phyloP scores from a whole-genome alignment of 2,329 filamentous ascomycete genomes.

The Xylaria sp. region DNA sequence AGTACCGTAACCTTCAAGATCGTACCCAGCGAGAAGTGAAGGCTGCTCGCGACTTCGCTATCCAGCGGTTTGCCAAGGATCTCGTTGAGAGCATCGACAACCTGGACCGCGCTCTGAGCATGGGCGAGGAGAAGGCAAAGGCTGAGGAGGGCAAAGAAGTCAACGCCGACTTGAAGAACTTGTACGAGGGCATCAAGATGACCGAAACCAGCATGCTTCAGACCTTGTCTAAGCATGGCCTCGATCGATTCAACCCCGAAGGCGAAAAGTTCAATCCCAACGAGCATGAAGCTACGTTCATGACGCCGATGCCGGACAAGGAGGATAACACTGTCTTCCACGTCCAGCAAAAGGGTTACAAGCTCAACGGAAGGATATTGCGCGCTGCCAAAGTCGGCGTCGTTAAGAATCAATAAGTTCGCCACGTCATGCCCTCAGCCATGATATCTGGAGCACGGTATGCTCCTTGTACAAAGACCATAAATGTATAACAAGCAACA shows the following conservation, averaged over 20 bases:
- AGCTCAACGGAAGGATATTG: conserved; percentile 88
- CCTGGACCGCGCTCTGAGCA: conserved; percentile 88
- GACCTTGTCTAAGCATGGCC: conserved; percentile 92
- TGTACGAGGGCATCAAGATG: conserved; percentile 94
- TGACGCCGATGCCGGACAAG: conserved; percentile 87
- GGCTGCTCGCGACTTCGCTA: conserved; percentile 88
- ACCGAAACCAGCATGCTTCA: conserved; percentile 88
- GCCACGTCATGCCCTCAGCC: background rate
- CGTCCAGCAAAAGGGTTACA: conserved; percentile 95
- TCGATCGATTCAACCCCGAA: conserved; percentile 87
- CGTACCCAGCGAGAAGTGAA: conserved; percentile 92
- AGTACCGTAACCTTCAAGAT: conserved; percentile 98
- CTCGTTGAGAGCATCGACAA: conserved; percentile 96
- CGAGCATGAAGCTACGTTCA: conserved; percentile 95
- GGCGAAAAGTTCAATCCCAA: conserved; percentile 95
- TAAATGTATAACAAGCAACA: conserved; percentile 44
- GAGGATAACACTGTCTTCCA: conserved; percentile 91
- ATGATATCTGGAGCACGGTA: conserved; percentile 26
- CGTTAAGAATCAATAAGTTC: conserved; percentile 75
- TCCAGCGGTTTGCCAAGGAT: conserved; percentile 95
- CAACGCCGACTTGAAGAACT: conserved; percentile 76
- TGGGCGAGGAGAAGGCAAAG: conserved; percentile 80
- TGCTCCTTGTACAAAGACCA: conserved; percentile 44
- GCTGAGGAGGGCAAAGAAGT: conserved; percentile 48
- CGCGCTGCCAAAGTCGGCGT: conserved; percentile 96